Evolutionary conservation across 306 rosid species (phyloP).

Genomic region (Dalbergia cochinchinensis): DNA sequence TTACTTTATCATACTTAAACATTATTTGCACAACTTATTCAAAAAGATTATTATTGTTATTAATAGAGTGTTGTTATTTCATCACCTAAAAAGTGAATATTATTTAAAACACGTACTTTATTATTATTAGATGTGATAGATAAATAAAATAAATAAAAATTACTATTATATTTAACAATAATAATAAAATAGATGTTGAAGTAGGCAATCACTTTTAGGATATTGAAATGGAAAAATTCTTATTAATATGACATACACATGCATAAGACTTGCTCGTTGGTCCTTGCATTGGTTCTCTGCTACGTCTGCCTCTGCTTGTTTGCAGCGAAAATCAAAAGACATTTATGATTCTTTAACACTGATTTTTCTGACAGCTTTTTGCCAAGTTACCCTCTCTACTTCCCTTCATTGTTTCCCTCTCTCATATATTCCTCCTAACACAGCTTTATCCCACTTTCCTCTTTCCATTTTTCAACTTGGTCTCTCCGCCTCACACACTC

Average conservation of each 20-base stretch:
- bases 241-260: neutral
- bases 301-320: neutral
- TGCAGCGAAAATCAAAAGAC: constrained; percentile 25
- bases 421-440: constrained; percentile 40
- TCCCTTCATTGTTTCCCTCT: neutral
- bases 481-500: constrained; percentile 30
- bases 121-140: too few relatives aligned
- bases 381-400: neutral
- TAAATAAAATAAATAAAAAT: too few relatives aligned
- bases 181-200: too few relatives aligned
- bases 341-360: constrained; percentile 46
- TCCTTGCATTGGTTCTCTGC: constrained; percentile 1
- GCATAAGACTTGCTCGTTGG: neutral
- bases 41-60: neutral
- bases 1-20: neutral
- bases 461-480: constrained; percentile 37
- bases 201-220: too few relatives aligned
- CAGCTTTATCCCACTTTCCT: constrained; percentile 47
- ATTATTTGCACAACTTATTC: neutral
- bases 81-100: too few relatives aligned
- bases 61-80: too few relatives aligned
- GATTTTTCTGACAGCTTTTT: constrained; percentile 44
- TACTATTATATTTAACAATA: too few relatives aligned
- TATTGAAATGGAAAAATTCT: too few relatives aligned
- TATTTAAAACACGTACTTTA: too few relatives aligned